Conservation (phyloP, 73 alveolate species). For the Halteria grandinella region DNA sequence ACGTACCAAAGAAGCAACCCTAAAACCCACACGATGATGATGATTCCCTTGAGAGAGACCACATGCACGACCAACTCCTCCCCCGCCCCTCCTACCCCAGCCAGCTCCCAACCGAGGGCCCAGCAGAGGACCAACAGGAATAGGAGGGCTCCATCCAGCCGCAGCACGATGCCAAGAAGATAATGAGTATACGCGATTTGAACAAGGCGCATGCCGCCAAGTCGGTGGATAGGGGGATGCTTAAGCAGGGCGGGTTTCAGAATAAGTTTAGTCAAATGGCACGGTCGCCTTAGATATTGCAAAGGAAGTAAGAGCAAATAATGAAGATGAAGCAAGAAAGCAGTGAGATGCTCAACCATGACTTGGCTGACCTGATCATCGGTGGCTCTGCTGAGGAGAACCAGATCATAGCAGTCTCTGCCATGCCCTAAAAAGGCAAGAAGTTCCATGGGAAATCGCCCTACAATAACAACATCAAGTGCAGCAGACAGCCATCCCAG, state of each 20-base stretch:
- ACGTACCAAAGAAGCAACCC: slow-evolving; percentile 9
- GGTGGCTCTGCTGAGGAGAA: slow-evolving; percentile 1
- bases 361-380: slow-evolving; percentile 18
- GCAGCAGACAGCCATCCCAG: slow-evolving; percentile 5
- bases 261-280: slow-evolving; percentile 46
- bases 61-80: background rate
- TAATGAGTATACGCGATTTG: background rate
- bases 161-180: background rate
- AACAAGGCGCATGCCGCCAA: slow-evolving; percentile 11
- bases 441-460: background rate
- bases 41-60: background rate
- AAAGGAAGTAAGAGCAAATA: slow-evolving; percentile 26
- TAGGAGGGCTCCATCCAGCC: background rate
- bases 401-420: background rate
- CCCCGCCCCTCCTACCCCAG: background rate
- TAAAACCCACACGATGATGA: background rate
- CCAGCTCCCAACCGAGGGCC: background rate
- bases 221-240: slow-evolving; percentile 31
- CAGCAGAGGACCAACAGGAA: background rate
- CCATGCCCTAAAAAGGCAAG: background rate
- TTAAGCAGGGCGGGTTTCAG: slow-evolving; percentile 16
- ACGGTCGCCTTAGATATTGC: slow-evolving; percentile 11
- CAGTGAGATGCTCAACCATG: background rate
- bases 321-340: slow-evolving; percentile 7
- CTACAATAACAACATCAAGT: slow-evolving; percentile 1